Evolutionary conservation across 2,329 filamentous ascomycete species (phyloP).

Genomic region (Chrysosporium queenslandicum): DNA sequence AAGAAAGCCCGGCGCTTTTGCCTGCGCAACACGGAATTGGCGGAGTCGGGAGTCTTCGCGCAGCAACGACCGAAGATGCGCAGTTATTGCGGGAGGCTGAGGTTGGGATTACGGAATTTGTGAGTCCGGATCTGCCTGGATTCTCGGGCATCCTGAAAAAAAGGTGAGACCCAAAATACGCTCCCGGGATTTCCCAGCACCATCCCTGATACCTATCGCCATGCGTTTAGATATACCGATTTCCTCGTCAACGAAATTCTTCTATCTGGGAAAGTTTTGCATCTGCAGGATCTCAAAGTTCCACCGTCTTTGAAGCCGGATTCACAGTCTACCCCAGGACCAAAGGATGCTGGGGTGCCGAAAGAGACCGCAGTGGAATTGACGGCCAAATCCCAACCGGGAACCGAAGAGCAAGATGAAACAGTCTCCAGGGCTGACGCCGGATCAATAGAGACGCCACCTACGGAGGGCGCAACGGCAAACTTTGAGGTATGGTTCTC

Average conservation of each 20-base stretch:
- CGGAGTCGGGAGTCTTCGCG: neutral
- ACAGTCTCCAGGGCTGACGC: conserved; percentile 13
- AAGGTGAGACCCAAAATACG: conserved; percentile 34
- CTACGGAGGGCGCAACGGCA: neutral
- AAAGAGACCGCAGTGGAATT: neutral
- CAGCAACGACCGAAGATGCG: conserved; percentile 20
- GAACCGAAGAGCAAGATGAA: conserved; percentile 8
- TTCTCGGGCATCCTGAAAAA: conserved; percentile 60
- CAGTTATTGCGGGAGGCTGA: conserved; percentile 34
- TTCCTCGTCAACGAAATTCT: conserved; percentile 86
- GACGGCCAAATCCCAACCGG: neutral
- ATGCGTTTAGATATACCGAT: conserved; percentile 62
- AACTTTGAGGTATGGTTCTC: neutral
- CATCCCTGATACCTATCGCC: conserved; percentile 3
- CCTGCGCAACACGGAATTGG: neutral
- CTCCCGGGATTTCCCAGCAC: neutral
- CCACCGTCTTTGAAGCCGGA: conserved; percentile 19
- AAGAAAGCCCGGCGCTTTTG: neutral
- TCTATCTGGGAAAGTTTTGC: conserved; percentile 63
- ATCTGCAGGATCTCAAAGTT: conserved; percentile 47
- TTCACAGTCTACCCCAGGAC: neutral
- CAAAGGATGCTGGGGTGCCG: neutral
- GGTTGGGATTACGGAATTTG: conserved; percentile 56
- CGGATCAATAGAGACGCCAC: conserved; percentile 8
- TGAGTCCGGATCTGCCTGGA: conserved; percentile 47